Conservation (phyloP, 768 basidiomycete species). For the Clathrus columnatus region DNA sequence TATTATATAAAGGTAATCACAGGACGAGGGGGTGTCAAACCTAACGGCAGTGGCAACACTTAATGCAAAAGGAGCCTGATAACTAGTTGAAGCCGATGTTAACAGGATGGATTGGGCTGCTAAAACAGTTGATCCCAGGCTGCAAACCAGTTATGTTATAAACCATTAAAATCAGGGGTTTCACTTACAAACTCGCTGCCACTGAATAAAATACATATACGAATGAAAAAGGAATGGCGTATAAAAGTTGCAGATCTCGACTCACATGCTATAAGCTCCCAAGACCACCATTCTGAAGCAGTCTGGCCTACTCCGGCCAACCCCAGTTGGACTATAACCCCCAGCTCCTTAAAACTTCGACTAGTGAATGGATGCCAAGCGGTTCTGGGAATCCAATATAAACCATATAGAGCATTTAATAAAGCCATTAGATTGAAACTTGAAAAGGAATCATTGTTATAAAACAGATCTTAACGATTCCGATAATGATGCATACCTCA, state of each 20-base stretch:
- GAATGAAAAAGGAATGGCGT: neutral
- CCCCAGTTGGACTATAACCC: slow-evolving; percentile 65
- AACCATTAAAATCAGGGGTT: neutral
- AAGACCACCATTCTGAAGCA: slow-evolving; percentile 94
- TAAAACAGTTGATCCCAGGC: slow-evolving; percentile 69
- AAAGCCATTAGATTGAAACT: slow-evolving; percentile 75
- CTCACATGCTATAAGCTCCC: slow-evolving; percentile 70
- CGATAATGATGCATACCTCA: slow-evolving; percentile 22
- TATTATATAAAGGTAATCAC: neutral
- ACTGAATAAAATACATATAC: slow-evolving; percentile 24
- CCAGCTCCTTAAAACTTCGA: slow-evolving; percentile 58
- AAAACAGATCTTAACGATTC: neutral
- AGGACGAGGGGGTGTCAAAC: slow-evolving; percentile 27
- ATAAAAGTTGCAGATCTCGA: slow-evolving; percentile 4
- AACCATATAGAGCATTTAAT: slow-evolving; percentile 53
- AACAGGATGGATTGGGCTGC: slow-evolving; percentile 86
- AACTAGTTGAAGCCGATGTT: slow-evolving; percentile 65
- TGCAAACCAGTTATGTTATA: slow-evolving; percentile 22
- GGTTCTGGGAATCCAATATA: slow-evolving; percentile 51
- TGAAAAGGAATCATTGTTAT: neutral
- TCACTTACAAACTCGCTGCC: slow-evolving; percentile 42
- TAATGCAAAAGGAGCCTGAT: slow-evolving; percentile 77
- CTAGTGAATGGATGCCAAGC: slow-evolving; percentile 77
- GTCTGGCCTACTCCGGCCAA: slow-evolving; percentile 79
- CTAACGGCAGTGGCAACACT: slow-evolving; percentile 80